Conservation (phyloP, 371 early-diverging fungal species). For the Phascolomyces articulosus region DNA sequence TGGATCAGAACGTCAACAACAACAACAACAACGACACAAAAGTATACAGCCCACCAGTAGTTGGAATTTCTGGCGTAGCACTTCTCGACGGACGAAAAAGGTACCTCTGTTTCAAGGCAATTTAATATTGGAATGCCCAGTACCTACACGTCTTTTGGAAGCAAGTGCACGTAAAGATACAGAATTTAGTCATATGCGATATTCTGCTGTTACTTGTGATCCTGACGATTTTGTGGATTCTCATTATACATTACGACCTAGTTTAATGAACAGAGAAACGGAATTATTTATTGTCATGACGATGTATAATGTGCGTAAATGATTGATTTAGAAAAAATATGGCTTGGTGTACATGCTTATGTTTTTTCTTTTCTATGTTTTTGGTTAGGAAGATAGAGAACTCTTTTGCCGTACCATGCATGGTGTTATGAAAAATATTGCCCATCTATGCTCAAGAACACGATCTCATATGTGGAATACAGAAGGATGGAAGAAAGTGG, state of each 20-base stretch:
- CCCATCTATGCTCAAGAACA: conserved; percentile 69
- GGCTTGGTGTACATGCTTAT: too few relatives aligned
- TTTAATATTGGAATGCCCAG: conserved; percentile 56
- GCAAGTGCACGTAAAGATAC: conserved; percentile 43
- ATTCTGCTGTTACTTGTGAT: conserved; percentile 72
- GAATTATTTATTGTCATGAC: conserved; percentile 73
- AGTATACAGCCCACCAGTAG: too few relatives aligned
- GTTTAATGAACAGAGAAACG: conserved; percentile 50
- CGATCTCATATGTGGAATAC: conserved; percentile 70
- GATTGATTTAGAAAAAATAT: too few relatives aligned
- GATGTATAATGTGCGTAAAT: conserved; percentile 68
- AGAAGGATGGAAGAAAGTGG: conserved; percentile 84
- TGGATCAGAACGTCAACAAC: background rate
- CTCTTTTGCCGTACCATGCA: conserved; percentile 77
- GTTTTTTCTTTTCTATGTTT: background rate
- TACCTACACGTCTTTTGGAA: conserved; percentile 47
- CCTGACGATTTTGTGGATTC: conserved; percentile 56
- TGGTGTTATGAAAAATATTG: conserved; percentile 81
- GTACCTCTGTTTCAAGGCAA: conserved; percentile 67
- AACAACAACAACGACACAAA: background rate
- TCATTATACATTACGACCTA: conserved; percentile 52
- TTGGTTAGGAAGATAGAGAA: conserved; percentile 55
- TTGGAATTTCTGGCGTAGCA: background rate
- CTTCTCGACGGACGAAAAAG: conserved; percentile 9
- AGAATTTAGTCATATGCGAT: conserved; percentile 73